A percentile compares a stretch with the other conserved stretches of the same genome.
Conservation (phyloP, 805 yeast genomes). For the Starmerella vaccinii region DNA sequence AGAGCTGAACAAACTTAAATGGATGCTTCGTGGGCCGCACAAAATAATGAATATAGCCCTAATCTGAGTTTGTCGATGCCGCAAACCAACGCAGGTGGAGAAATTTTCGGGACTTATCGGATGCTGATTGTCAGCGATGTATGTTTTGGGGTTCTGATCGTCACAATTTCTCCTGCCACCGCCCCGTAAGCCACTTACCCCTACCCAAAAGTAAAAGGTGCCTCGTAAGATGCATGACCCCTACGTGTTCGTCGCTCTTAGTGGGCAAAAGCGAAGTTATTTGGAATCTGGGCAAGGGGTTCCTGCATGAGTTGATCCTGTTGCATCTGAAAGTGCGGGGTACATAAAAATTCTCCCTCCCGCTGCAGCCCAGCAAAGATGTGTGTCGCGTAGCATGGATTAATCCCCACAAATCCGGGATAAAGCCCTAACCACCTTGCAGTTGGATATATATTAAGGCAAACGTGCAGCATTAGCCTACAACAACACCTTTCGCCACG, state of each 20-base stretch:
- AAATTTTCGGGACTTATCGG: background rate
- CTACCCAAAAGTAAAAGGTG: background rate
- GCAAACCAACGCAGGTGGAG: background rate
- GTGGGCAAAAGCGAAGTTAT: too few species aligned
- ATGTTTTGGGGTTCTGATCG: background rate
- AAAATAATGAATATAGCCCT: background rate
- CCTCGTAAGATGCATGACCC: too few species aligned
- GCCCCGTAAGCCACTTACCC: too few species aligned
- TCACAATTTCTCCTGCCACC: too few species aligned
- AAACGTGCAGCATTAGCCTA: background rate
- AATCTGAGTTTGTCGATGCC: background rate
- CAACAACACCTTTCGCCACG: background rate
- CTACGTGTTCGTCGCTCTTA: too few species aligned
- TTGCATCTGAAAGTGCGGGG: background rate
- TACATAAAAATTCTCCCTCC: background rate
- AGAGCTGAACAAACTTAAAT: slow-evolving; percentile 12
- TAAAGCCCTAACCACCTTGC: background rate
- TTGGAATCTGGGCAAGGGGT: background rate
- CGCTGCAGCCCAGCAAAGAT: background rate
- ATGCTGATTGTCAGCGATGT: background rate
- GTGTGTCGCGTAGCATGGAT: background rate
- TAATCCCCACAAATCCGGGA: background rate
- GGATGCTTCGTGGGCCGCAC: slow-evolving; percentile 12
- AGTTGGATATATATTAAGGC: background rate
- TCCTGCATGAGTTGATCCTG: background rate